A percentile compares a stretch with the other conserved stretches of the same genome.
Evolutionary conservation across 2,329 filamentous ascomycete genomes (phyloP).

Genomic region (Lachnellula cervina): DNA sequence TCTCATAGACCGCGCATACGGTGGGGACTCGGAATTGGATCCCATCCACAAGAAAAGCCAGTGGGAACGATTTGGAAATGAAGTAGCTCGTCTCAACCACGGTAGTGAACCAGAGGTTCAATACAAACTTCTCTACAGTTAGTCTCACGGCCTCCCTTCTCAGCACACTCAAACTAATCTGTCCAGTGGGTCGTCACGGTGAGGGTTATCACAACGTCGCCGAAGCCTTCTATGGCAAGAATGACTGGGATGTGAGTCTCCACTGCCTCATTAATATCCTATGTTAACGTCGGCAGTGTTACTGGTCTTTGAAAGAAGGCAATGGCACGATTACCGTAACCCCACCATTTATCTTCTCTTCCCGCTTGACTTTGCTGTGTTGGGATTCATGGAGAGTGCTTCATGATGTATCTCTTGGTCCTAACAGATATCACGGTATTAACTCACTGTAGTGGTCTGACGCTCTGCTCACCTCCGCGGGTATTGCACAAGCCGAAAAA

Average conservation of each 20-base stretch:
- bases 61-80: slow-evolving; percentile 60
- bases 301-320: slow-evolving; percentile 61
- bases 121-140: slow-evolving; percentile 60
- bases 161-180: slow-evolving; percentile 17
- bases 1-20: slow-evolving; percentile 57
- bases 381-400: too few species aligned
- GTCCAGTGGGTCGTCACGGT: slow-evolving; percentile 59
- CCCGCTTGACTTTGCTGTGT: too few species aligned
- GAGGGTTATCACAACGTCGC: slow-evolving; percentile 62
- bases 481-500: slow-evolving; percentile 51
- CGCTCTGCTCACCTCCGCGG: slow-evolving; percentile 54
- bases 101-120: slow-evolving; percentile 38
- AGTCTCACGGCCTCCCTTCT: background rate
- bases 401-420: too few species aligned
- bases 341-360: too few species aligned
- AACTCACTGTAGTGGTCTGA: slow-evolving; percentile 49
- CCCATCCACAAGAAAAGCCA: slow-evolving; percentile 43
- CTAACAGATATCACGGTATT: too few species aligned
- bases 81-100: slow-evolving; percentile 52
- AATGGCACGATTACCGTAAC: slow-evolving; percentile 47
- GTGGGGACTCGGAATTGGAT: slow-evolving; percentile 45
- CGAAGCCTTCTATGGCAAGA: slow-evolving; percentile 61
- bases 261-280: background rate
- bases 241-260: slow-evolving; percentile 59
- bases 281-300: slow-evolving; percentile 41